Percentiles rank a stretch among this genome's conserved stretches.
Conservation (phyloP, 176 grass and related monocot species). For the Juncus effusus region DNA sequence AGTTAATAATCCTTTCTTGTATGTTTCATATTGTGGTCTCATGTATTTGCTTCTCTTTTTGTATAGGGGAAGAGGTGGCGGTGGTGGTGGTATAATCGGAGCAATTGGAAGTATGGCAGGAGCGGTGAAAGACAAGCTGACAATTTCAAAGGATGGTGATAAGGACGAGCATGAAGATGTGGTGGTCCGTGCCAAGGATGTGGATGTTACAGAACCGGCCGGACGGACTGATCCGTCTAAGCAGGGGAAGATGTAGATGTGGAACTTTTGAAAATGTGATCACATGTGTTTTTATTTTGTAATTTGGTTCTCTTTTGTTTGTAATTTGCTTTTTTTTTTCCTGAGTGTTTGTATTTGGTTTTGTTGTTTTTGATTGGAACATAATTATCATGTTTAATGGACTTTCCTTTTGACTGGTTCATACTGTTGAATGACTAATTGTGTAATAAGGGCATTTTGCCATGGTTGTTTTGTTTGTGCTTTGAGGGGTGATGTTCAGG, state of each 20-base stretch:
- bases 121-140: constrained; percentile 66
- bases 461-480: too few species aligned
- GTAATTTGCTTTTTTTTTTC: too few species aligned
- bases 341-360: neutral
- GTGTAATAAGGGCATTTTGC: too few species aligned
- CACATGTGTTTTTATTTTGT: neutral
- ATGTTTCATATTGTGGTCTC: too few species aligned
- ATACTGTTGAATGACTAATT: too few species aligned
- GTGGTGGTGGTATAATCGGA: constrained; percentile 29
- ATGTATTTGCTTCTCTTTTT: neutral
- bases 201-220: constrained; percentile 43
- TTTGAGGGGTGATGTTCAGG: too few species aligned
- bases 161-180: constrained; percentile 25
- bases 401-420: too few species aligned
- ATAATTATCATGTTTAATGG: neutral
- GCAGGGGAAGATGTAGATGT: constrained; percentile 15
- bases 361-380: neutral
- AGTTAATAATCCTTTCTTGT: too few species aligned
- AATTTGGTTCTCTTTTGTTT: neutral
- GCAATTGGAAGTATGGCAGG: constrained; percentile 61
- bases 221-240: constrained; percentile 3
- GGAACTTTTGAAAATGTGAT: neutral
- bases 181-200: constrained; percentile 36
- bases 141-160: constrained; percentile 26
- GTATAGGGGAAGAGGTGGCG: constrained; percentile 24